Evolutionary conservation across 2,329 filamentous ascomycete species (phyloP), one percentile per base, ranked within the genome.

Genomic region (Fusarium haematococcum): DNA sequence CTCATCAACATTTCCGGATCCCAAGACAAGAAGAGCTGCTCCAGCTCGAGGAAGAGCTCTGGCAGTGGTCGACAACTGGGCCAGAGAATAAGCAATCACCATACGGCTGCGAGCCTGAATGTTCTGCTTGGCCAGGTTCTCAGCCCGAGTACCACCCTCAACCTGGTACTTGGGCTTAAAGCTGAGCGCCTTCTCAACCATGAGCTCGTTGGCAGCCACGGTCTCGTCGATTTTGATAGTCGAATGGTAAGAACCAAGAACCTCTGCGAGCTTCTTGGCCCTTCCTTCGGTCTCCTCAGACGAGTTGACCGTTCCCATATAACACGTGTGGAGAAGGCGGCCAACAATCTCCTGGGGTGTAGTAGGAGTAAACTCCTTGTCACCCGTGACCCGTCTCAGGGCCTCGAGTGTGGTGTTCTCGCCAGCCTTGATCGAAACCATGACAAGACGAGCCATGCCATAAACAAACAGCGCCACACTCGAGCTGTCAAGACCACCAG

Each of bases 81-180:
- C 81, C 57, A 91, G 27, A 13, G 64, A 45, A 35, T 70, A 70
- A 6, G 68, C 52, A 23, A 57, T 35, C 32, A 57, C 54, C 54
- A 57, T 57, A 20, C 54, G 30, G 20, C 20, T 57, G 8, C 54
- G 54, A 37, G 54, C 54, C 33, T 57, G 54, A 7, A 57, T 57
- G 8, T 57, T 57, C 54, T 57, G 54, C 54, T 91, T 81, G 0
- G 90, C 90, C 2, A 92, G 81, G 68, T 92, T 92, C 76, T 70
- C 57, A 25, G 58, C 33, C 10, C 56, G n/a, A 16, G 84, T 84
- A 7, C 92, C 92, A 6, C 92, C 92, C 33, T 57, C 54, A 18
- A 57, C 54, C 27, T 57, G 32, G 20, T 37, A 57, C 33, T 57
- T 57, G 13, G 54, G 32, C 32, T 57, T 35, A 6, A 57, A 57